A percentile compares a stretch with the other conserved stretches of the same genome.
These are phyloP conservation scores for Setomelanomma holmii DNA, from an alignment of 2,329 filamentous ascomycete genomes.

Conservation along the genomic window DNA sequence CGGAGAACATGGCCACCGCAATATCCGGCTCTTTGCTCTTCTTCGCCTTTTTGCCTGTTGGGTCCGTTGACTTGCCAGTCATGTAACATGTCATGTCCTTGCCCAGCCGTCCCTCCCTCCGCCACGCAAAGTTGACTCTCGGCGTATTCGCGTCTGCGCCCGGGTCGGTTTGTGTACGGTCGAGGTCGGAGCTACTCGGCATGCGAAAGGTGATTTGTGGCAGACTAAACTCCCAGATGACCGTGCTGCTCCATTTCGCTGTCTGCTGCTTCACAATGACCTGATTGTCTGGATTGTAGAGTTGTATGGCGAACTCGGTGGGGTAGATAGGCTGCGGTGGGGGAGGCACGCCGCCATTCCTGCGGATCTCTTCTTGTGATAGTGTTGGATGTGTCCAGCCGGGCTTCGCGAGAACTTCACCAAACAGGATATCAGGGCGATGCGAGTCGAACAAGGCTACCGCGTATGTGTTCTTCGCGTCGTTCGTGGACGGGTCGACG, in stretches of 20 bases:
- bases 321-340: slow-evolving; percentile 77
- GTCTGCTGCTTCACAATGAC: slow-evolving; percentile 73
- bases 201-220: slow-evolving; percentile 83
- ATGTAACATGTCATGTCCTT: slow-evolving; percentile 91
- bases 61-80: slow-evolving; percentile 74
- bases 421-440: slow-evolving; percentile 82
- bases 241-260: slow-evolving; percentile 79
- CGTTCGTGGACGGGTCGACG: slow-evolving; percentile 72
- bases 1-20: slow-evolving; percentile 81
- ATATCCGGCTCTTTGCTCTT: slow-evolving; percentile 90
- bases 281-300: slow-evolving; percentile 93
- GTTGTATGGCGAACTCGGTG: slow-evolving; percentile 79
- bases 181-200: slow-evolving; percentile 79
- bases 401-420: slow-evolving; percentile 82
- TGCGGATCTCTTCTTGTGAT: slow-evolving; percentile 79
- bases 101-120: slow-evolving; percentile 82
- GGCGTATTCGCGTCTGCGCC: slow-evolving; percentile 63
- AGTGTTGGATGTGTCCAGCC: slow-evolving; percentile 85
- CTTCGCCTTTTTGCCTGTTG: slow-evolving; percentile 70
- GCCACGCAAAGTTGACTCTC: slow-evolving; percentile 86
- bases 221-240: slow-evolving; percentile 91
- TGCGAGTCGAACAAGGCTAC: slow-evolving; percentile 84
- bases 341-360: slow-evolving; percentile 68
- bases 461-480: slow-evolving; percentile 83
- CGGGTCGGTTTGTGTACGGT: slow-evolving; percentile 72